Base-by-base conservation (phyloP, 139 green algal genomes). In the Picochlorum sp. region DNA sequence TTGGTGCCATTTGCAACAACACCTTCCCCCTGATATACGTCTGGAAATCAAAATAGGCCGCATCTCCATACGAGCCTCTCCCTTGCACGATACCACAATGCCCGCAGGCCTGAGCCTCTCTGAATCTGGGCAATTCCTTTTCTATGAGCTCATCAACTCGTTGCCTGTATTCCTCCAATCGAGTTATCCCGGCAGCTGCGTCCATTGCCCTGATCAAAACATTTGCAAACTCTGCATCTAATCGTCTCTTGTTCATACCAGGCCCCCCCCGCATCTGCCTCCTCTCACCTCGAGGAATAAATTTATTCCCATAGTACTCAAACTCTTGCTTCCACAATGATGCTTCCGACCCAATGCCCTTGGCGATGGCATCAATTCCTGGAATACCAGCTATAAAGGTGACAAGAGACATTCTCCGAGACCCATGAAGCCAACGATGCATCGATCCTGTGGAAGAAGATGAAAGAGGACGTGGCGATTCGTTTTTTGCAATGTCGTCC, bases 141-240 rank as follows among this genome's bases (percentile, higher is more conserved):
- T 30, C 13, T 7, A 6, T 59, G 7, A 59, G 23, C 16, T 20
- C 51, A 15, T 59, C 51, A 23, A 15, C n/a, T 16, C 23, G 23
- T 7, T 54, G 18, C n/a, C 16, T 20, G n/a, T 54, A 54, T 20
- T 54, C 47, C 4, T 24, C 47, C n/a, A 26, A 26, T 20, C 47
- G 34, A 0, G 34, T 54, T 21, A 26, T 20, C 47, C 16, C 18
- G 15, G 51, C 51, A 59, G 51, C 51, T 9, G 13, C 13, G 21
- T 38, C 21, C 21, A 59, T 30, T 15, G 51, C 51, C 9, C 23
- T 34, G 18, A 59, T 30, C 51, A 59, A 9, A 10, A 34, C 51
- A 14, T 34, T 34, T 11, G n/a, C 51, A 59, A 59, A 59, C 3
- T 59, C 51, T 30, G 51, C 51, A n/a, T 59, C 51, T 59, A 59